Percentiles rank a stretch among this genome's conserved stretches.
Evolutionary conservation across 2,329 filamentous ascomycete species (phyloP).

Genomic region (Alternaria conjuncta): DNA sequence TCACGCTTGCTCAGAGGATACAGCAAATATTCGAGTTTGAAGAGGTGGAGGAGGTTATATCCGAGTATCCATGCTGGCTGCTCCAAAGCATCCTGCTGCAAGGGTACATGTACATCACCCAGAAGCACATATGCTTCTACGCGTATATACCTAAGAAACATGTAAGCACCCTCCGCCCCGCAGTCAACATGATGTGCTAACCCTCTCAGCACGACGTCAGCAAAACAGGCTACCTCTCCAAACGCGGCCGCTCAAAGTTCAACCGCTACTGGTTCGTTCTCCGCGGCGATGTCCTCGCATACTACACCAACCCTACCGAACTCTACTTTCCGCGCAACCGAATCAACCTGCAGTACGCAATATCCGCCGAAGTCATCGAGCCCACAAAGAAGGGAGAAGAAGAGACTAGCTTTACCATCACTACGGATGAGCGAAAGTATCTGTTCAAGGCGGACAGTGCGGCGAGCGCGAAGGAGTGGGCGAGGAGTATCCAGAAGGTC

Average conservation of each 20-base stretch:
- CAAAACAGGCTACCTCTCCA: conserved; percentile 88
- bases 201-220: conserved; percentile 57
- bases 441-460: conserved; percentile 88
- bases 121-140: conserved; percentile 94
- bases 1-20: conserved; percentile 71
- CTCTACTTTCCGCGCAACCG: conserved; percentile 91
- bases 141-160: conserved; percentile 95
- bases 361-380: conserved; percentile 80
- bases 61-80: conserved; percentile 93
- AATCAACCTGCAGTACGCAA: conserved; percentile 89
- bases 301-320: conserved; percentile 82
- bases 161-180: conserved; percentile 57
- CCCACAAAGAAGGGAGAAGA: conserved; percentile 73
- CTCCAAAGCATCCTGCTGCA: conserved; percentile 90
- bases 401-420: conserved; percentile 76
- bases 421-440: conserved; percentile 82
- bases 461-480: conserved; percentile 93
- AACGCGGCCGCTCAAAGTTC: conserved; percentile 89
- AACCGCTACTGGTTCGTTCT: conserved; percentile 92
- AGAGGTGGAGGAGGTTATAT: conserved; percentile 80
- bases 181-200: conserved; percentile 22
- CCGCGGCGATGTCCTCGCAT: conserved; percentile 89
- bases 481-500: conserved; percentile 89
- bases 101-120: conserved; percentile 94
- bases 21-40: conserved; percentile 75